Evolutionary conservation across 2,329 filamentous ascomycete genomes (phyloP), one percentile per base, ranked within the genome.

Genomic region (Ceratocystis alfenasii): DNA sequence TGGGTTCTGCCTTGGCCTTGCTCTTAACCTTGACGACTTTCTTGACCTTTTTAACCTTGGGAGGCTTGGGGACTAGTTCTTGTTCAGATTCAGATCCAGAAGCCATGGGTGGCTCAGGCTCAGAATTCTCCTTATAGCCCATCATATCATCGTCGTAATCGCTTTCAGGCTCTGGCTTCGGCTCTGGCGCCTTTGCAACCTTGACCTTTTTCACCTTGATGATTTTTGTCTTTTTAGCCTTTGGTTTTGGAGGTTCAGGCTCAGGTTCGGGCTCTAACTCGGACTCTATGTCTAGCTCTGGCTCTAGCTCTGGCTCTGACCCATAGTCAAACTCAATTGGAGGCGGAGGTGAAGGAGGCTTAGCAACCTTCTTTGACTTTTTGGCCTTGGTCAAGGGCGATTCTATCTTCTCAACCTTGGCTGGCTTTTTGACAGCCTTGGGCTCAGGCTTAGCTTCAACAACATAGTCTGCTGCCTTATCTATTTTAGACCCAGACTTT

Each of bases 241-340:
- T 59, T 15, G 55, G 55, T 17, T 59, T 59, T 36, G 55, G 28
- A 20, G 55, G 15, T 20, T 57, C 53, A 33, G 66, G 68, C 28
- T 68, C 67, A 1, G 72, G 69, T 25, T 71, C 69, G 6, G 66
- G 69, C 36, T 68, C 66, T 6, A 72, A 68, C 15, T 70, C 69
- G 25, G 71, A 69, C 12, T 59, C 55, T 2, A 30, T 28, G 8
- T 59, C 55, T 8, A n/a, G 12, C 8, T 59, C 55, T 53, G 25
- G 22, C 25, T 53, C 48, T 25, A 25, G 48, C 15, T 59, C 55
- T 8, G 33, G 30, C 2, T 59, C 28, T 4, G 55, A 59, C 6
- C 33, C 28, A n/a, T 33, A 15, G 7, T 33, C 55, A 59, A 30
- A 36, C 55, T 59, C 55, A 20, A 36, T 17, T n/a, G 55, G 55